These are phyloP conservation scores for Schizophyllum commune DNA, from an alignment of 1,284 basidiomycete genomes.

Conservation along the genomic window DNA sequence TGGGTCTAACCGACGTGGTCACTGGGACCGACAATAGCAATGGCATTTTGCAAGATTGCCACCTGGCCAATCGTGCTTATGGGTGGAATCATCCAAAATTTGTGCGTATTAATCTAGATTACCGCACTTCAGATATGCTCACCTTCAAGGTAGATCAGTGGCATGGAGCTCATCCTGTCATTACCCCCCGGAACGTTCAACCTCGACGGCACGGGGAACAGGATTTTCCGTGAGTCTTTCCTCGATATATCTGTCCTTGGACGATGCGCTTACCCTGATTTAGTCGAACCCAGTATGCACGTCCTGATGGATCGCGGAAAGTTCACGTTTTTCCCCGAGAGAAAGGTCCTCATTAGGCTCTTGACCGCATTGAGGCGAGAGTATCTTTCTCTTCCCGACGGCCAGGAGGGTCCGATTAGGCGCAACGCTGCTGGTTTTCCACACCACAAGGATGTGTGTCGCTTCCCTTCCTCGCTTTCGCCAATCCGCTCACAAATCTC, in stretches of 20 bases:
- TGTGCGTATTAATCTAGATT: too few relatives aligned
- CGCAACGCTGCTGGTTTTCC: neutral
- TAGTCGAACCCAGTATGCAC: neutral
- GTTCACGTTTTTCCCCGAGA: neutral
- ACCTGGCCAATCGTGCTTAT: too few relatives aligned
- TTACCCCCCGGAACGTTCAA: too few relatives aligned
- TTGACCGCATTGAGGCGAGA: neutral
- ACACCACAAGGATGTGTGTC: neutral
- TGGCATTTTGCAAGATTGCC: too few relatives aligned
- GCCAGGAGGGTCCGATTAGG: neutral
- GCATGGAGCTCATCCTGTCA: too few relatives aligned
- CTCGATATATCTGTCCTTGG: neutral
- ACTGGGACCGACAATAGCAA: too few relatives aligned
- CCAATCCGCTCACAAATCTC: neutral
- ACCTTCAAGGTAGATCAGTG: too few relatives aligned
- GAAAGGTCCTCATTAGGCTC: neutral
- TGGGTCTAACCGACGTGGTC: too few relatives aligned
- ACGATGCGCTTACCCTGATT: neutral
- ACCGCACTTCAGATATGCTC: too few relatives aligned
- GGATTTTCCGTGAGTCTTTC: neutral
- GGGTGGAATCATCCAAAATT: too few relatives aligned
- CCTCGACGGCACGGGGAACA: too few relatives aligned
- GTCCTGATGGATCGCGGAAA: neutral
- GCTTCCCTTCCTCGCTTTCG: neutral
- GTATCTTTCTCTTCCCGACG: neutral